Percentiles rank a stretch among this genome's conserved stretches.
Conservation (phyloP, 2,329 filamentous ascomycete species). For the Aspergillus hortae region DNA sequence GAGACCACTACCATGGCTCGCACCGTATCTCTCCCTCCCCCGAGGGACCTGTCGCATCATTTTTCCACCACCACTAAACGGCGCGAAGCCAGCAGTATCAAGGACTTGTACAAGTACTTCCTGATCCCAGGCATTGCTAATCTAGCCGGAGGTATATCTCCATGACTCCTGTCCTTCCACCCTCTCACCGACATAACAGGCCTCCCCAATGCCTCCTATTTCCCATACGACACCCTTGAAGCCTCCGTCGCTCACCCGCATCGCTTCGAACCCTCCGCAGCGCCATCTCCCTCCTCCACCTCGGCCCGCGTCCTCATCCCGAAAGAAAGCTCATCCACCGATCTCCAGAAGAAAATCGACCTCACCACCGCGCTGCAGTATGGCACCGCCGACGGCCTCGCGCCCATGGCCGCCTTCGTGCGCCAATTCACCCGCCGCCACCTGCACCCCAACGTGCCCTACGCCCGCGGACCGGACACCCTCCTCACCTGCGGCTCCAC, state of each 20-base stretch:
- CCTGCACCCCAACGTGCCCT: conserved; percentile 78
- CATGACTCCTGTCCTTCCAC: neutral
- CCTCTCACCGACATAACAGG: conserved; percentile 46
- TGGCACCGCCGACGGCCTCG: conserved; percentile 76
- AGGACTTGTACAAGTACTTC: conserved; percentile 85
- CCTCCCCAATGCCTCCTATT: conserved; percentile 75
- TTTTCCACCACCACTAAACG: conserved; percentile 67
- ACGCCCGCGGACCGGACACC: conserved; percentile 70
- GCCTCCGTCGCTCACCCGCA: conserved; percentile 71
- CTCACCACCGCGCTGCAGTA: conserved; percentile 81
- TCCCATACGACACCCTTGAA: conserved; percentile 88
- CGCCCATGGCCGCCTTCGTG: conserved; percentile 72
- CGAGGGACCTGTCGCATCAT: conserved; percentile 75
- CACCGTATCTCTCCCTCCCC: conserved; percentile 29
- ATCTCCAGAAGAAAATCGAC: conserved; percentile 70
- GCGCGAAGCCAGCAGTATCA: conserved; percentile 64
- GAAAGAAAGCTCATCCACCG: conserved; percentile 57
- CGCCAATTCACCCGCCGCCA: conserved; percentile 72
- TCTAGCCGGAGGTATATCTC: conserved; percentile 53
- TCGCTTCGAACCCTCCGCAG: conserved; percentile 68
- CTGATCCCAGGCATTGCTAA: conserved; percentile 59
- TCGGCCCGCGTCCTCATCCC: conserved; percentile 67
- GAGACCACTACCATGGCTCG: conserved; percentile 5
- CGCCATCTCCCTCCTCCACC: conserved; percentile 34
- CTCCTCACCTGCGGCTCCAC: conserved; percentile 78